Evolutionary conservation across 139 green algal genomes (phyloP).

Genomic region (Haematococcus sp.): DNA sequence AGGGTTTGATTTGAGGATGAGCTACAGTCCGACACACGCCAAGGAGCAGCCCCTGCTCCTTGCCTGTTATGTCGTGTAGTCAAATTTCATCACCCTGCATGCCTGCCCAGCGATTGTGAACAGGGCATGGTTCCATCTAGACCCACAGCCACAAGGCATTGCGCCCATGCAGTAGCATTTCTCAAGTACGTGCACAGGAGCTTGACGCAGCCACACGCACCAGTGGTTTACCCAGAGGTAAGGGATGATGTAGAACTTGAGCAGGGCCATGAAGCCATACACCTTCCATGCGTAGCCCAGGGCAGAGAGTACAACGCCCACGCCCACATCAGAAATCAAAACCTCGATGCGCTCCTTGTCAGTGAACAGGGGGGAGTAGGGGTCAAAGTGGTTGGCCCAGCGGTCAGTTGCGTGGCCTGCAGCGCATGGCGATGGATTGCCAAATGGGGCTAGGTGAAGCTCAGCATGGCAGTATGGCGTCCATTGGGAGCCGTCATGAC

Average conservation of each 20-base stretch:
- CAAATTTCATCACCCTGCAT: neutral
- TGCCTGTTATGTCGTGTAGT: too few species aligned
- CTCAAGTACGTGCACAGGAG: too few species aligned
- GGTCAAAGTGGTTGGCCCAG: constrained; percentile 86
- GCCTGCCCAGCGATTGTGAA: neutral
- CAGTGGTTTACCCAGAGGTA: constrained; percentile 89
- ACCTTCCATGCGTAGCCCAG: constrained; percentile 39
- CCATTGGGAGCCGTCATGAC: too few species aligned
- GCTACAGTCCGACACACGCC: too few species aligned
- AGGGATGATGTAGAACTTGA: constrained; percentile 78
- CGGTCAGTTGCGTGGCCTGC: constrained; percentile 6
- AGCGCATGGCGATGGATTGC: neutral
- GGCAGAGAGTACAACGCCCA: constrained; percentile 50
- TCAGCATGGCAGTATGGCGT: too few species aligned
- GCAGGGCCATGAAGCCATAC: constrained; percentile 67
- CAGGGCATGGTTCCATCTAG: too few species aligned
- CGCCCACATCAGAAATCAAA: constrained; percentile 48
- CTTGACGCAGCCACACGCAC: too few species aligned
- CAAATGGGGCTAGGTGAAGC: too few species aligned
- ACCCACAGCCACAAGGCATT: too few species aligned
- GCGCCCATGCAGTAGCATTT: too few species aligned
- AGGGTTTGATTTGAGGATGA: too few species aligned
- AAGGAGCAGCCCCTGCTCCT: too few species aligned
- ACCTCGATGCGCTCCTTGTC: constrained; percentile 76
- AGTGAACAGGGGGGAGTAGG: constrained; percentile 83